A percentile compares a stretch with the other conserved stretches of the same genome.
Conservation (phyloP, 1,284 basidiomycete species). For the Boletellus dicymbophilus region DNA sequence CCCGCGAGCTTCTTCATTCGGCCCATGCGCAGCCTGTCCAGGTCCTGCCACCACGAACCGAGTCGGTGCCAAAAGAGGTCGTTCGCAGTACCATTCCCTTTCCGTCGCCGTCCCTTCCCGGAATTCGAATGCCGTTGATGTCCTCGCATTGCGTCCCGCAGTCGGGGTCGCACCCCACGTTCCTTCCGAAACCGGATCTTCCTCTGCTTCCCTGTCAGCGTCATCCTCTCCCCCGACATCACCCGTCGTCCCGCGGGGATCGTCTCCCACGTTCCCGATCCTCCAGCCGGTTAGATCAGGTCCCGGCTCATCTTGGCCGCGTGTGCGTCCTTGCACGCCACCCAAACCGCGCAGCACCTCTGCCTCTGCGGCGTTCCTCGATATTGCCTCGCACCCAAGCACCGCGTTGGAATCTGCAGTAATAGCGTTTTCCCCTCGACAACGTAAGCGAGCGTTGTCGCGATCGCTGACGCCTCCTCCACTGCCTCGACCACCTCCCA, state of each 20-base stretch:
- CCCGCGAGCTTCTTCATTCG: constrained; percentile 23
- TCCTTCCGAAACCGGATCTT: constrained; percentile 28
- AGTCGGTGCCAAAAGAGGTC: constrained; percentile 6
- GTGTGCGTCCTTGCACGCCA: constrained; percentile 3
- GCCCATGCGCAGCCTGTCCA: neutral
- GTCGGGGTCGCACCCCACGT: constrained; percentile 24
- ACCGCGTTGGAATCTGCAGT: no score
- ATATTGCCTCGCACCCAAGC: constrained; percentile 1
- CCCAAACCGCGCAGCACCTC: constrained; percentile 5
- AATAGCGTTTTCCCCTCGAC: constrained; percentile 14
- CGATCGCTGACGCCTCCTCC: constrained; percentile 30
- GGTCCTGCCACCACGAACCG: no score
- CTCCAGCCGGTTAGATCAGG: neutral
- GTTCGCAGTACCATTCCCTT: constrained; percentile 12
- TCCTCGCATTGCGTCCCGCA: constrained; percentile 18
- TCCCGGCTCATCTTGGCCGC: neutral
- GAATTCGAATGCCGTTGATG: neutral
- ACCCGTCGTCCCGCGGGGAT: constrained; percentile 2
- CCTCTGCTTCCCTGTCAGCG: constrained; percentile 4
- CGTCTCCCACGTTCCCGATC: constrained; percentile 12
- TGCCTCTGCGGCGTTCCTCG: constrained; percentile 1
- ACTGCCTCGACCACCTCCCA: constrained; percentile 28
- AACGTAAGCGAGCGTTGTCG: constrained; percentile 23
- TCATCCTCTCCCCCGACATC: constrained; percentile 17
- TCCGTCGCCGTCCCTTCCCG: constrained; percentile 18